Evolutionary conservation across 2,329 filamentous ascomycete genomes (phyloP).

Genomic region (Aspergillus sp.): DNA sequence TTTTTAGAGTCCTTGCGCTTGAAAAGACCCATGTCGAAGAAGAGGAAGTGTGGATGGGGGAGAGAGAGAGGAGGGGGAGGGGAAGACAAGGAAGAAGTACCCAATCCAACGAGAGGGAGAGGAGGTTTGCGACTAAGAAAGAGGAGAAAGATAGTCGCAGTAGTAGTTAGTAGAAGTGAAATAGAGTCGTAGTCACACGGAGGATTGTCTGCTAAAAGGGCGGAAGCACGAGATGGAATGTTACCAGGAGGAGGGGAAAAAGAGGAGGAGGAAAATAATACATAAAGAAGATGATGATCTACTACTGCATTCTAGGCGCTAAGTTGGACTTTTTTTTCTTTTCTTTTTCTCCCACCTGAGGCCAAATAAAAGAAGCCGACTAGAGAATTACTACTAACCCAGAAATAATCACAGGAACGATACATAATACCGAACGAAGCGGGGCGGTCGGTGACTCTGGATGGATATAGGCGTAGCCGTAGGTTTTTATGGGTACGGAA

Average conservation of each 20-base stretch:
- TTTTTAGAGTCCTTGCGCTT: conserved; percentile 43
- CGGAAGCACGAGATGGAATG: background rate
- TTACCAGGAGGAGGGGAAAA: conserved; percentile 9
- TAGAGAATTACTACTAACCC: too few relatives aligned
- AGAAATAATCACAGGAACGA: too few relatives aligned
- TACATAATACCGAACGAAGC: too few relatives aligned
- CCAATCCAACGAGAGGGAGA: background rate
- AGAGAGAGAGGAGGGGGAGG: conserved; percentile 4
- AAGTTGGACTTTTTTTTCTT: conserved; percentile 1
- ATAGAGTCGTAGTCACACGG: background rate
- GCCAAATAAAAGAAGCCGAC: background rate
- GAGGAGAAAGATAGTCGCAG: background rate
- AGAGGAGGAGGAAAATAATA: conserved; percentile 1
- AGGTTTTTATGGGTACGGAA: too few relatives aligned
- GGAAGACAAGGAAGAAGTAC: conserved; percentile 1
- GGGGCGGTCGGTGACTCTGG: too few relatives aligned
- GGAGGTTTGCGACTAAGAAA: background rate
- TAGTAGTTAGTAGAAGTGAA: background rate
- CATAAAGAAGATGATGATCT: background rate
- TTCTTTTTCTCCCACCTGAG: background rate
- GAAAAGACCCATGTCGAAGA: conserved; percentile 40
- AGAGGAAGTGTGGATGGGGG: conserved; percentile 1
- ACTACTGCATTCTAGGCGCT: background rate
- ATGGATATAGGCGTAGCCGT: too few relatives aligned
- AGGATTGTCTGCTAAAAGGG: conserved; percentile 9